A percentile compares a stretch with the other conserved stretches of the same genome.
Evolutionary conservation across 805 yeast species (phyloP).

Genomic region (Candida jianshihensis): DNA sequence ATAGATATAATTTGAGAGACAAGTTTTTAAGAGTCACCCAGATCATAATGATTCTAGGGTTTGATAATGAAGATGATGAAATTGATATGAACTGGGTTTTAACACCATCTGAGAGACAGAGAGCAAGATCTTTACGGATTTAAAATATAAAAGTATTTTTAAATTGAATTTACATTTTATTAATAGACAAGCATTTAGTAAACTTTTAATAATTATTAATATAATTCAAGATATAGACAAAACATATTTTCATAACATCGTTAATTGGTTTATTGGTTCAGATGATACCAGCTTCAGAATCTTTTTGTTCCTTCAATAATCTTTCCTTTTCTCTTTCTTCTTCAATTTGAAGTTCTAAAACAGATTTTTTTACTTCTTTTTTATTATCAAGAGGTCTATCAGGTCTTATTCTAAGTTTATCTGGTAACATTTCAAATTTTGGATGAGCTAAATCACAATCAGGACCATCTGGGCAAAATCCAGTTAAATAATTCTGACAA

Average conservation of each 20-base stretch:
- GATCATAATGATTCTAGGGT: constrained; percentile 70
- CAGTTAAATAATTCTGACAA: constrained; percentile 78
- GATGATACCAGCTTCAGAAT: neutral
- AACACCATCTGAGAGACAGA: constrained; percentile 66
- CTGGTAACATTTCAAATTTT: constrained; percentile 49
- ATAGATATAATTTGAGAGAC: constrained; percentile 68
- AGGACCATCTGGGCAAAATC: constrained; percentile 89
- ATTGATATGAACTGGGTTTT: constrained; percentile 62
- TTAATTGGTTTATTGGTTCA: too few species aligned
- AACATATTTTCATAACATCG: neutral
- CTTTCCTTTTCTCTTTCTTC: constrained; percentile 17
- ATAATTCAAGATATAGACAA: neutral
- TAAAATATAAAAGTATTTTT: too few species aligned
- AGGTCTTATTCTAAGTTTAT: constrained; percentile 28
- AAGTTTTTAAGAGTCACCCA: constrained; percentile 79
- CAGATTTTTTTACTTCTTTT: constrained; percentile 12
- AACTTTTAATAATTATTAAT: too few species aligned
- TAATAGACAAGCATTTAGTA: neutral
- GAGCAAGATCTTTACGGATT: constrained; percentile 49
- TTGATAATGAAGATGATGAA: constrained; percentile 64
- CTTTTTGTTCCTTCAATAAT: constrained; percentile 12
- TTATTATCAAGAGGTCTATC: constrained; percentile 21
- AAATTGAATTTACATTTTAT: too few species aligned
- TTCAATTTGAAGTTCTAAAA: constrained; percentile 22
- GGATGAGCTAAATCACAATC: constrained; percentile 76